Conservation (phyloP, 1,284 basidiomycete genomes). For the Boletus nobilissimus region DNA sequence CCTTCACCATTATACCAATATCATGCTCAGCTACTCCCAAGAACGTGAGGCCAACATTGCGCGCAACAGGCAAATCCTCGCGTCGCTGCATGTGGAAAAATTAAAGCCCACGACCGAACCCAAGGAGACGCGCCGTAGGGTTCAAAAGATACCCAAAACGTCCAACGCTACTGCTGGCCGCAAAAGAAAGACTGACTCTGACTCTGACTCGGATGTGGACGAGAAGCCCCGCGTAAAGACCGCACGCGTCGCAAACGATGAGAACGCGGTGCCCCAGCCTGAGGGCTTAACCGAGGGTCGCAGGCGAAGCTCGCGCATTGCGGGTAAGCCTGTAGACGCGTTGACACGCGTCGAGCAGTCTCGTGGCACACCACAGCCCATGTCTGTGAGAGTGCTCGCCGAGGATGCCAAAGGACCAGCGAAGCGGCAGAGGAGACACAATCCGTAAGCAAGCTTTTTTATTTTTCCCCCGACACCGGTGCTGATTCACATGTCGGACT, state of each 20-base stretch:
- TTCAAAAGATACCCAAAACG: slow-evolving; percentile 21
- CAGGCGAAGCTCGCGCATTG: slow-evolving; percentile 73
- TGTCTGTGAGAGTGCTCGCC: slow-evolving; percentile 47
- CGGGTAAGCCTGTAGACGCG: slow-evolving; percentile 67
- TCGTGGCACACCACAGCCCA: slow-evolving; percentile 49
- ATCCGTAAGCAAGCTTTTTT: slow-evolving; percentile 64
- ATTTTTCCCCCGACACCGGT: background rate
- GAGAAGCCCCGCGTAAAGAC: slow-evolving; percentile 44
- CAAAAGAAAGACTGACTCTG: slow-evolving; percentile 36
- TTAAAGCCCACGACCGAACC: slow-evolving; percentile 58
- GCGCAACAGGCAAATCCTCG: slow-evolving; percentile 60
- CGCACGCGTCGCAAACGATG: slow-evolving; percentile 42
- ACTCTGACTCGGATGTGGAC: slow-evolving; percentile 22
- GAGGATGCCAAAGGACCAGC: slow-evolving; percentile 50
- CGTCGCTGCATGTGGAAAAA: slow-evolving; percentile 53
- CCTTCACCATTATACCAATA: background rate
- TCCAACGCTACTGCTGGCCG: background rate
- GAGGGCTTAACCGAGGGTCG: slow-evolving; percentile 38
- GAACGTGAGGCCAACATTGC: slow-evolving; percentile 60
- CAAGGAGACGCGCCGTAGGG: slow-evolving; percentile 49
- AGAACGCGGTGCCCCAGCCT: slow-evolving; percentile 29
- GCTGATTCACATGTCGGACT: slow-evolving; percentile 5
- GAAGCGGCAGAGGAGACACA: slow-evolving; percentile 58
- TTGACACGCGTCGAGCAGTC: slow-evolving; percentile 45
- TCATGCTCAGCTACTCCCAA: slow-evolving; percentile 55